Evolutionary conservation across 2,329 filamentous ascomycete species (phyloP).

Genomic region (Aspergillus hiratsukae): DNA sequence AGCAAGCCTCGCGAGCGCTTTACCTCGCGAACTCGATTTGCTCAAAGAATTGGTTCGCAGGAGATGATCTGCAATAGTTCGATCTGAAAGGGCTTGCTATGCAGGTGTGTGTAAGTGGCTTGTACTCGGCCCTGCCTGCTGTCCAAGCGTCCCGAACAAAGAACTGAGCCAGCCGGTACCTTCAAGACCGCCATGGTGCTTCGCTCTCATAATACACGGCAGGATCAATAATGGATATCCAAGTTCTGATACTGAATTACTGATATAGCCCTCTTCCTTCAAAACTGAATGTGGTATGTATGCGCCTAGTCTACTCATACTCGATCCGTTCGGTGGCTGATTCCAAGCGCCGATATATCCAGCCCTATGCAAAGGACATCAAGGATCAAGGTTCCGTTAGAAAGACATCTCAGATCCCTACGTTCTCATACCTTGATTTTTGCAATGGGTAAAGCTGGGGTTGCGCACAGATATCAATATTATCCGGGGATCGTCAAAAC

Average conservation of each 20-base stretch:
- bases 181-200: not conserved
- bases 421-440: constrained; percentile 4
- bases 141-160: not conserved
- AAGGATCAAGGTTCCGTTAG: not conserved
- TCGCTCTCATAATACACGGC: not conserved
- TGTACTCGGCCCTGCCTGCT: not conserved
- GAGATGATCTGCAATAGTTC: not conserved
- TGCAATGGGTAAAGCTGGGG: constrained; percentile 7
- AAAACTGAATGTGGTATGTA: not conserved
- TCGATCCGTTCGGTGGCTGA: not conserved
- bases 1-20: not conserved
- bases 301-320: not conserved
- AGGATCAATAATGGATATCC: not conserved
- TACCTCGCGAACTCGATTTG: not conserved
- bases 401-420: not conserved
- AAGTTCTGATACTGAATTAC: not conserved
- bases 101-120: not conserved
- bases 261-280: not conserved
- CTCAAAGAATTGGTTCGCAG: not conserved
- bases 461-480: constrained; percentile 18
- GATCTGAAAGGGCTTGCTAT: not conserved
- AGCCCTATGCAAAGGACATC: not conserved
- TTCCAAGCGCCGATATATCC: not conserved
- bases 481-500: not conserved
- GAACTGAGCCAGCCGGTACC: not conserved